Evolutionary conservation across 305 asterid species (phyloP), one percentile per base, ranked within the genome.

Genomic region (Andrographis paniculata): DNA sequence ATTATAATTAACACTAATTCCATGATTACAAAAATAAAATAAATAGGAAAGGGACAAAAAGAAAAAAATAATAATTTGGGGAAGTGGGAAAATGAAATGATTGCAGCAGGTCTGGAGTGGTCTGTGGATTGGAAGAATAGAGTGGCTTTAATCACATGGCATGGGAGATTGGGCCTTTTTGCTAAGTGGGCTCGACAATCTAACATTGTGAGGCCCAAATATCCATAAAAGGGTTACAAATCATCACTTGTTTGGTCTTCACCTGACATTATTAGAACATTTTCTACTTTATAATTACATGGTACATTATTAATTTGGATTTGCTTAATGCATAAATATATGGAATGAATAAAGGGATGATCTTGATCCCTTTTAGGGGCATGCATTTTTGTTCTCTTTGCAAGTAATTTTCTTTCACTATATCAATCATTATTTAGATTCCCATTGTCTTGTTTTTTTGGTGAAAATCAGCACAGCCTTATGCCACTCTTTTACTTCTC

Each of bases 11-110:
- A n/a, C n/a, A n/a, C n/a, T n/a, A n/a, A n/a, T n/a, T n/a, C n/a
- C n/a, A n/a, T n/a, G n/a, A n/a, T n/a, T n/a, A n/a, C n/a, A n/a
- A n/a, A n/a, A n/a, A n/a, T n/a, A n/a, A n/a, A 3, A 36, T 9
- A 22, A 56, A 28, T 44, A 51, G 38, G 17, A 36, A 2, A 51
- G 0, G 3, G 17, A 43, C 7, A 28, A 52, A 30, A 9, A 20
- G 42, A 50, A 23, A 21, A 22, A 46, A 6, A 39, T 37, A 71
- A 63, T 60, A 31, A 57, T 67, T 7, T 33, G 38, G n/a, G 38
- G 13, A n/a, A n/a, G 41, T 61, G 61, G 66, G 65, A 47, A 70
- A 75, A 73, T 70, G 67, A 37, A 45, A 76, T 73, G 73, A 73
- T 72, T 67, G 70, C 52, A 47, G n/a, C n/a, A n/a, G n/a, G n/a